These are phyloP conservation scores for Eimeria acervulina DNA, from an alignment of 169 alveolate genomes.

Conservation along the genomic window DNA sequence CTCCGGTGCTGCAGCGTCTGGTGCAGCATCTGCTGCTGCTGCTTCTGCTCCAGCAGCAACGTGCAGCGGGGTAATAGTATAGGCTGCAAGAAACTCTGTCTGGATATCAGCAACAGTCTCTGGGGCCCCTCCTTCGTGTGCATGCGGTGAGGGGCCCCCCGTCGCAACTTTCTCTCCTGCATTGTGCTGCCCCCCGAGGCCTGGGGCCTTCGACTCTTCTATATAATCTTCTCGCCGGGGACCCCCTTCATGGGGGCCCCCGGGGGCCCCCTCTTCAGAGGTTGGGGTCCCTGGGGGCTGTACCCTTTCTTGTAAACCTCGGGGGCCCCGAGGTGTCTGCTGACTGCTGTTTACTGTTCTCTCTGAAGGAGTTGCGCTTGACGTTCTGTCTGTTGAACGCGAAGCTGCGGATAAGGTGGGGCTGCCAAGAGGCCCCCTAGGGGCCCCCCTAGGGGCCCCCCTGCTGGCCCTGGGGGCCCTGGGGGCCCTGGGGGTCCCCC, in stretches of 20 bases:
- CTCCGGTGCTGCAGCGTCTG: neutral
- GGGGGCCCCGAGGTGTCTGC: neutral
- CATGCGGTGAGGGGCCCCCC: conserved; percentile 36
- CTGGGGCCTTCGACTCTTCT: conserved; percentile 1
- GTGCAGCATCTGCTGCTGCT: conserved; percentile 10
- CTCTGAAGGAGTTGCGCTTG: neutral
- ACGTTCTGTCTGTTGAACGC: neutral
- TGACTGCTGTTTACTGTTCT: neutral
- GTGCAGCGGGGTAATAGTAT: neutral
- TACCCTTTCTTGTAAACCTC: neutral
- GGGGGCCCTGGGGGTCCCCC: conserved; percentile 34
- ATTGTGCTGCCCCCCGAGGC: neutral
- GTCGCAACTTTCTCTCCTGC: neutral
- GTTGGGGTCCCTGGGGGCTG: neutral
- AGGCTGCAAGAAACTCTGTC: conserved; percentile 50
- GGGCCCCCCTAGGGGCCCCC: conserved; percentile 4
- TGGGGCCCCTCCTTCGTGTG: neutral
- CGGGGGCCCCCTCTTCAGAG: neutral
- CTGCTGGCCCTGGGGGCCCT: neutral
- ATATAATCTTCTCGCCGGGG: neutral
- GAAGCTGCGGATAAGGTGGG: no score
- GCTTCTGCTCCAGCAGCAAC: conserved; percentile 52
- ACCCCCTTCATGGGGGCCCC: neutral
- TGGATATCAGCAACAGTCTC: neutral
- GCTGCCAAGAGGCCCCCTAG: neutral